Conservation (phyloP, 805 yeast species). For the Metschnikowia henanensis region DNA sequence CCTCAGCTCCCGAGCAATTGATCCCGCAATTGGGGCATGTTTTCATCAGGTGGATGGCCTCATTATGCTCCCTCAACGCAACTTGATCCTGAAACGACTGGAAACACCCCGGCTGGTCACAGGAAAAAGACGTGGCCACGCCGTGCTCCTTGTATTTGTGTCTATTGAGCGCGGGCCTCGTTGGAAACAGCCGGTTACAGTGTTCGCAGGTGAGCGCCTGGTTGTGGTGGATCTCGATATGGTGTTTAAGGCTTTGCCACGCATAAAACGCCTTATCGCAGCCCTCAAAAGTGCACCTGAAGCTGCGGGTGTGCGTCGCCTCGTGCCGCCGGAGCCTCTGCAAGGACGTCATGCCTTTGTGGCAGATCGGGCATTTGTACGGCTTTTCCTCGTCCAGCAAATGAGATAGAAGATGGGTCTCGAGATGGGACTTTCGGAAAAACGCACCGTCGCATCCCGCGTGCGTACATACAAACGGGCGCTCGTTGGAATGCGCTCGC, state of each 20-base stretch:
- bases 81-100: slow-evolving; percentile 68
- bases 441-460: slow-evolving; percentile 63
- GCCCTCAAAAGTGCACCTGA: slow-evolving; percentile 53
- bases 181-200: slow-evolving; percentile 64
- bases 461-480: slow-evolving; percentile 68
- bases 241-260: slow-evolving; percentile 75
- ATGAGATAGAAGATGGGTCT: slow-evolving; percentile 75
- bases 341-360: slow-evolving; percentile 74
- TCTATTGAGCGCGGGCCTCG: slow-evolving; percentile 63
- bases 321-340: slow-evolving; percentile 88
- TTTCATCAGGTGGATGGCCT: slow-evolving; percentile 69
- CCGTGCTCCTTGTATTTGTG: slow-evolving; percentile 72
- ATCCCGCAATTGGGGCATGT: slow-evolving; percentile 66
- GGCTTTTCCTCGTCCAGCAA: slow-evolving; percentile 56
- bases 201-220: slow-evolving; percentile 52
- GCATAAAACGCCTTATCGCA: slow-evolving; percentile 72
- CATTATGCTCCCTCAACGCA: slow-evolving; percentile 67
- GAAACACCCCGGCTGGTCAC: slow-evolving; percentile 63
- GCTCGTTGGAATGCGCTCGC: slow-evolving; percentile 74
- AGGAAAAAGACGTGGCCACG: slow-evolving; percentile 52
- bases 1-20: slow-evolving; percentile 70
- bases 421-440: slow-evolving; percentile 74
- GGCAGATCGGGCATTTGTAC: slow-evolving; percentile 68
- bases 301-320: slow-evolving; percentile 60
- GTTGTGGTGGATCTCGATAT: slow-evolving; percentile 62